These are phyloP conservation scores for Asterella californica DNA, from an alignment of 225 moss, liverwort and hornwort species.

Conservation along the genomic window DNA sequence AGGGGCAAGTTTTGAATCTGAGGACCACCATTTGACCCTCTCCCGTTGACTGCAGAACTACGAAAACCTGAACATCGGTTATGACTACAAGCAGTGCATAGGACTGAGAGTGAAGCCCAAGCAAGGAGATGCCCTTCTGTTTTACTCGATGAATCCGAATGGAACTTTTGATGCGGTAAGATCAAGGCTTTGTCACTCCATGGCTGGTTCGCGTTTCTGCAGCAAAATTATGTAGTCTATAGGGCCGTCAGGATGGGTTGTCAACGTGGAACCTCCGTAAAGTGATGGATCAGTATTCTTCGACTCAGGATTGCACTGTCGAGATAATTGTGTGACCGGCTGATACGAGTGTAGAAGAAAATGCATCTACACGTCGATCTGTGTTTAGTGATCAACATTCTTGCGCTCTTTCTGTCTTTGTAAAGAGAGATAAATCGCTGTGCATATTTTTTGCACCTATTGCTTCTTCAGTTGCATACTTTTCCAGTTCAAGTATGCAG, in stretches of 20 bases:
- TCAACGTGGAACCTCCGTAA: too few species aligned
- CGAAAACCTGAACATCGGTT: constrained; percentile 64
- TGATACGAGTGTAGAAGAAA: too few species aligned
- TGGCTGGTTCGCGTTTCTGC: background rate
- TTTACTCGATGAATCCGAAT: constrained; percentile 88
- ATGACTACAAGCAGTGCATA: constrained; percentile 72
- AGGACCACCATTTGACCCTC: background rate
- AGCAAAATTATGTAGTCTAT: background rate
- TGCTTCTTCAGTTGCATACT: too few species aligned
- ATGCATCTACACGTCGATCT: too few species aligned
- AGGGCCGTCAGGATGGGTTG: background rate
- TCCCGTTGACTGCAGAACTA: constrained; percentile 46
- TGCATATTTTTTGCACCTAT: too few species aligned
- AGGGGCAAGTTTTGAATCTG: background rate
- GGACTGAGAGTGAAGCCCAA: constrained; percentile 91
- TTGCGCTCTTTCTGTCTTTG: too few species aligned
- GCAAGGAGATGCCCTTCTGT: constrained; percentile 95
- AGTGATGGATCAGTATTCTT: too few species aligned
- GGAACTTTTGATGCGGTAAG: constrained; percentile 88
- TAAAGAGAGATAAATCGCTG: too few species aligned
- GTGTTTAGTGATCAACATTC: too few species aligned
- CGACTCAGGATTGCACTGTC: too few species aligned
- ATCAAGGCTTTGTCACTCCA: background rate
- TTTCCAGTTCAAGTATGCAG: background rate
- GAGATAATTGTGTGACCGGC: too few species aligned